Percentiles rank a stretch among this genome's conserved stretches.
phyloP scores from a whole-genome alignment of 1,284 basidiomycete genomes.

The Phylloporus gajari region DNA sequence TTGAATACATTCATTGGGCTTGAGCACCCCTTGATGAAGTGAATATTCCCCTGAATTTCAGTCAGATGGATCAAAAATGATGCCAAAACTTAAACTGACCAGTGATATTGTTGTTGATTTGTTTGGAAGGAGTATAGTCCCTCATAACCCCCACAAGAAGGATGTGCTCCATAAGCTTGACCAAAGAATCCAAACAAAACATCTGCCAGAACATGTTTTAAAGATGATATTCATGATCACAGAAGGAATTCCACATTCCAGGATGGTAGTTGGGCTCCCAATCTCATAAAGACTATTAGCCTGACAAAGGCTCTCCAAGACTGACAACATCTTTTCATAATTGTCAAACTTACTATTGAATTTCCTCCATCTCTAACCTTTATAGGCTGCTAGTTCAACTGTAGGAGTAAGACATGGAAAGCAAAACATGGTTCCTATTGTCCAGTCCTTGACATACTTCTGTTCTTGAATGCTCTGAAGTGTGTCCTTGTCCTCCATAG shows the following conservation, averaged over 20 bases:
- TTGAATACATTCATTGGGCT: not conserved
- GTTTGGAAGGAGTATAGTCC: not conserved
- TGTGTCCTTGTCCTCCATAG: not conserved
- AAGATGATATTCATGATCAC: slow-evolving; percentile 7
- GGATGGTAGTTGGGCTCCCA: not conserved
- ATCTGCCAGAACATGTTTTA: not conserved
- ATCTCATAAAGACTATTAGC: not conserved
- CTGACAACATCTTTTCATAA: not conserved
- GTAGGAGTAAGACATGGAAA: not conserved
- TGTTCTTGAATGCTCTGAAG: not conserved
- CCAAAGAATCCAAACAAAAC: slow-evolving; percentile 1
- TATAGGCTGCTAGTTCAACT: not conserved
- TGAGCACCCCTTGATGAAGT: not conserved
- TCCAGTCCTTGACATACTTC: slow-evolving; percentile 10
- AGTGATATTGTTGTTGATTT: not conserved
- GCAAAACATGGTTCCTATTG: not conserved
- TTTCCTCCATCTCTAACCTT: not conserved
- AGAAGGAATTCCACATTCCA: not conserved
- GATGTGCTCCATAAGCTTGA: not conserved
- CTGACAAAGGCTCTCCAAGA: slow-evolving; percentile 2
- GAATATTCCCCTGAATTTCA: not conserved
- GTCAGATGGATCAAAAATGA: too few relatives aligned
- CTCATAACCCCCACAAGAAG: not conserved
- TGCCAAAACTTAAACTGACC: not conserved
- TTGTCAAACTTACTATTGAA: not conserved